Percentiles rank a stretch among this genome's conserved stretches.
phyloP scores from a whole-genome alignment of 208 protist species.

The Crithidia expoeki region DNA sequence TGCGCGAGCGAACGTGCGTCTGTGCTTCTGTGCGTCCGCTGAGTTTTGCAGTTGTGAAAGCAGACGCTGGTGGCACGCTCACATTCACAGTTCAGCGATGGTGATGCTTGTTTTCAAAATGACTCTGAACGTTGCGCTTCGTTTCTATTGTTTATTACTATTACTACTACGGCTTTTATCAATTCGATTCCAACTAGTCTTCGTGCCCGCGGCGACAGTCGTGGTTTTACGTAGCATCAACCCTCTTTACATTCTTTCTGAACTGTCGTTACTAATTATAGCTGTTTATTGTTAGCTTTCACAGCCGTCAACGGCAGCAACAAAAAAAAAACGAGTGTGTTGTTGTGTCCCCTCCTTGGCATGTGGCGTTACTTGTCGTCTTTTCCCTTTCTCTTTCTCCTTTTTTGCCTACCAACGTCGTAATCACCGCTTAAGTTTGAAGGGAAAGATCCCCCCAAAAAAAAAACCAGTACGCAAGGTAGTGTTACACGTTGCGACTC shows the following conservation, averaged over 20 bases:
- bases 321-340: neutral
- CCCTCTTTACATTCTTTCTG: slow-evolving; percentile 22
- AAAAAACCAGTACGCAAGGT: neutral
- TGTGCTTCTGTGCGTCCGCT: no score
- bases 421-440: slow-evolving; percentile 6
- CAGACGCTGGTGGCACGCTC: no score
- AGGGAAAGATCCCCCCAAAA: neutral
- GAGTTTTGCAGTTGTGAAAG: no score
- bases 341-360: neutral
- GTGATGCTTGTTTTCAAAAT: no score
- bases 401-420: neutral
- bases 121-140: no score
- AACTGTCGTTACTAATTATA: slow-evolving; percentile 21
- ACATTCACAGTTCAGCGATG: no score
- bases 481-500: no score
- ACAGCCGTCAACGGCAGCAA: neutral
- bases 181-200: slow-evolving; percentile 24
- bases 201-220: neutral
- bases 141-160: neutral
- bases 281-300: neutral
- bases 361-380: neutral
- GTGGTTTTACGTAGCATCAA: slow-evolving; percentile 6
- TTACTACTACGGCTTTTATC: slow-evolving; percentile 4
- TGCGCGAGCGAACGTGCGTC: no score
- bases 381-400: neutral